Evolutionary conservation across 306 rosid species (phyloP), one percentile per base, ranked within the genome.

Genomic region (Macrotyloma uniflorum): DNA sequence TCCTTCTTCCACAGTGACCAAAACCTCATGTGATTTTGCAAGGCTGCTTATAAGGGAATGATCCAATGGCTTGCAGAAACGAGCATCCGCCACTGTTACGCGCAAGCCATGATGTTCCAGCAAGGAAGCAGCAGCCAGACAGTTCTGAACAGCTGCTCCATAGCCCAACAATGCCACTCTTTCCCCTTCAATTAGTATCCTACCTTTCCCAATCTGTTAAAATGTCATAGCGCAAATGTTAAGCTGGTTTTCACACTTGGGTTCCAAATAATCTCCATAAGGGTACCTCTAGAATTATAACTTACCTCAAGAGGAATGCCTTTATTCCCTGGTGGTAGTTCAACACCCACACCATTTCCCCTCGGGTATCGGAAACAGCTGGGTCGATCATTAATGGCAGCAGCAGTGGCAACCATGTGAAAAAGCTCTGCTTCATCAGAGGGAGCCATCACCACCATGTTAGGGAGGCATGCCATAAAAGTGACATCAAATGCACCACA

Each of bases 381-480:
- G 2, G 98, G 98, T 18, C 93, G 84, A 75, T 92, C 98, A 69
- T 94, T 70, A 57, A 94, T 92, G 71, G 97, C 92, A 45, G 88
- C 93, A 19, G 97, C 90, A n/a, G 98, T 94, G 42, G 98, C 97
- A 77, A 94, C 93, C 98, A 94, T 90, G 72, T 94, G 89, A 75
- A 89, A 85, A 70, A 94, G 96, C 86, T 94, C 97, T 1, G 86
- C 89, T 86, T 94, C 93, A 16, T 92, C 97, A 0, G 97, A 87
- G 63, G 98, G 95, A 81, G 98, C 97, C 97, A 94, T 94, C 72
- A 94, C 97, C 81, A 94, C 95, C 98, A 94, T 92, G 88, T 92
- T 94, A 40, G 98, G 97, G 26, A 94, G 95, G 78, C 98, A 94
- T 75, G 97, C 97, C 98, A 94, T 94, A 33, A 76, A 92, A 12